Base-by-base conservation (phyloP, 768 basidiomycete species). In the Boletus sensibilis region DNA sequence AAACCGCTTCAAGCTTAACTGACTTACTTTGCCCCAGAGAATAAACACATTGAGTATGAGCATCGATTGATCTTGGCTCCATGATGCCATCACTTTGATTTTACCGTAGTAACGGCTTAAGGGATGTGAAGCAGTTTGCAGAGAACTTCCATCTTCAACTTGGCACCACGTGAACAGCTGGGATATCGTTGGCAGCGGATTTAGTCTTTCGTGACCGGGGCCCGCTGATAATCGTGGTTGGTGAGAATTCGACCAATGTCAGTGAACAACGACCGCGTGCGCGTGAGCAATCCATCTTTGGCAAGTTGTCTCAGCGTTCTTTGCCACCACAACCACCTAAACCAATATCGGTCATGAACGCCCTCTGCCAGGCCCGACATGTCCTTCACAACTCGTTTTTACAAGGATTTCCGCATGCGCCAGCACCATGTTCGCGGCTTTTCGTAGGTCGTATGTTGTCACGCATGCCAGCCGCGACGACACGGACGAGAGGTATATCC, bases 341-440 rank as follows among this genome's bases (percentile, higher is more conserved):
- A 37, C 14, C 21, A 5, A 40, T 29, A 46, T 46, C 49, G 13
- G 20, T 20, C 67, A 68, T 68, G 67, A 67, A 55, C 42, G 9
- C 45, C 5, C 40, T 68, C 50, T 64, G 31, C 31, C 63, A 55
- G 46, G 68, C 63, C 14, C 62, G 53, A 34, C 60, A 58, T 31
- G 60, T 45, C 27, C 65, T 69, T 34, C 68, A 68, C 20, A 60
- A 27, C 47, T 67, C 67, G 5, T 69, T 59, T 29, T 37, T 48
- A 44, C 59, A 57, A 47, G 55, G 58, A 7, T 64, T 21, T 42
- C 39, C 40, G 27, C 50, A 53, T 20, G 23, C 12, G 12, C 33
- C 44, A 23, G 37, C 52, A 21, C 39, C 54, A 21, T 60, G 52
- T 5, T 59, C 48, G 33, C 60, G 21, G 23, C 31, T 23, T 11